phyloP scores from a whole-genome alignment of 1,139 yeast species.

The Suhomyces anneliseae region DNA sequence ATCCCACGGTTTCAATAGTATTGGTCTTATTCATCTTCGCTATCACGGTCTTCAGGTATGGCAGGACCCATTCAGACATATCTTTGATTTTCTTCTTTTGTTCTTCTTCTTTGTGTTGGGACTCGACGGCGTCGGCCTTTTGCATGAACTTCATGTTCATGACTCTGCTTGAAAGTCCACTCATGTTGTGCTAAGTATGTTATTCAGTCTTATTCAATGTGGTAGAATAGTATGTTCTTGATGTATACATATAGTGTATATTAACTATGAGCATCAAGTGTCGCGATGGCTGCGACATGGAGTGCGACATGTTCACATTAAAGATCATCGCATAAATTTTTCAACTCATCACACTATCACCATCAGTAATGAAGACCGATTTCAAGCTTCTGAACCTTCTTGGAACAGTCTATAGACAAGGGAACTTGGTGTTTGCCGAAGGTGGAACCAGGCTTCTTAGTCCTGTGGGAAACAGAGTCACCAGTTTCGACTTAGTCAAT shows the following conservation, averaged over 20 bases:
- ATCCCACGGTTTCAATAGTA: conserved; percentile 47
- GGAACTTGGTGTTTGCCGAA: conserved; percentile 81
- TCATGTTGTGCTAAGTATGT: conserved; percentile 23
- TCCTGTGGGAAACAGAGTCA: conserved; percentile 93
- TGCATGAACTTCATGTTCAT: conserved; percentile 71
- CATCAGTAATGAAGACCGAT: conserved; percentile 42
- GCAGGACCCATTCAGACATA: conserved; percentile 62
- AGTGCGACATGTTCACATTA: conserved; percentile 1
- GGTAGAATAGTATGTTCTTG: no score
- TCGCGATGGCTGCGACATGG: not conserved
- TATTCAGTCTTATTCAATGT: no score
- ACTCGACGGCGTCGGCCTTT: conserved; percentile 22
- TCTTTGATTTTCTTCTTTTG: conserved; percentile 46
- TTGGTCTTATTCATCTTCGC: conserved; percentile 20
- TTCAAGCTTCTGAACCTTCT: conserved; percentile 75
- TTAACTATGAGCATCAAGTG: not conserved
- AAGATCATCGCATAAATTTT: conserved; percentile 7
- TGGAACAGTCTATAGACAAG: conserved; percentile 93
- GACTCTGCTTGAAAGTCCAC: conserved; percentile 60
- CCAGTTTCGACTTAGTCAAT: conserved; percentile 82
- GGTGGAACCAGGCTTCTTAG: conserved; percentile 83
- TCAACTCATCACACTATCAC: conserved; percentile 2
- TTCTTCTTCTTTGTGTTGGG: conserved; percentile 34
- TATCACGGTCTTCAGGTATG: conserved; percentile 28
- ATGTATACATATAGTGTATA: no score